phyloP scores from a whole-genome alignment of 371 early-diverging fungal species.

The Rhizopus microsporus region DNA sequence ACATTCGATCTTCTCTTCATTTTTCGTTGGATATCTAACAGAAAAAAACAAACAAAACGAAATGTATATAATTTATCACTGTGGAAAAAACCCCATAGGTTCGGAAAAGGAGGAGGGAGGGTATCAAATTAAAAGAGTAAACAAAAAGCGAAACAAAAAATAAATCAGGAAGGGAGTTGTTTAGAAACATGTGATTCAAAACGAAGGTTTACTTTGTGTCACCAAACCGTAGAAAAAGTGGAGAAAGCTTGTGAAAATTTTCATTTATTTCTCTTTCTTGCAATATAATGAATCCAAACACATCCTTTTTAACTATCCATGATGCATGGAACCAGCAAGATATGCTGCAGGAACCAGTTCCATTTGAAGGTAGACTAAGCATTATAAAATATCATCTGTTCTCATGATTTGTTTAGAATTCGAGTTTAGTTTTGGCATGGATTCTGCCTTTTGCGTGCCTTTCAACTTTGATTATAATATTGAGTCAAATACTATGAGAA shows the following conservation, averaged over 20 bases:
- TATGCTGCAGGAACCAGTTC: background rate
- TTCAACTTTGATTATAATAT: no score
- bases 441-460: background rate
- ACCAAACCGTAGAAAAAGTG: background rate
- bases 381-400: no score
- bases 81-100: no score
- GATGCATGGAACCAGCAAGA: background rate
- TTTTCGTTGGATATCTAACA: no score
- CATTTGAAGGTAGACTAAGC: background rate
- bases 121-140: no score
- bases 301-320: background rate
- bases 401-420: background rate
- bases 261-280: background rate
- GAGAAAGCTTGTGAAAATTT: constrained; percentile 1
- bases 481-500: background rate
- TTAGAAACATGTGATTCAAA: background rate
- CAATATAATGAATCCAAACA: background rate
- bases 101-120: no score
- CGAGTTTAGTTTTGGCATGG: background rate
- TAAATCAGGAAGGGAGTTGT: background rate
- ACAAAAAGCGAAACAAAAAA: background rate
- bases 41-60: no score
- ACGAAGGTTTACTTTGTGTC: background rate
- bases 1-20: no score
- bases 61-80: no score